Base-by-base conservation (phyloP, 495 filamentous ascomycete genomes). In the Tuber umbilicatum region DNA sequence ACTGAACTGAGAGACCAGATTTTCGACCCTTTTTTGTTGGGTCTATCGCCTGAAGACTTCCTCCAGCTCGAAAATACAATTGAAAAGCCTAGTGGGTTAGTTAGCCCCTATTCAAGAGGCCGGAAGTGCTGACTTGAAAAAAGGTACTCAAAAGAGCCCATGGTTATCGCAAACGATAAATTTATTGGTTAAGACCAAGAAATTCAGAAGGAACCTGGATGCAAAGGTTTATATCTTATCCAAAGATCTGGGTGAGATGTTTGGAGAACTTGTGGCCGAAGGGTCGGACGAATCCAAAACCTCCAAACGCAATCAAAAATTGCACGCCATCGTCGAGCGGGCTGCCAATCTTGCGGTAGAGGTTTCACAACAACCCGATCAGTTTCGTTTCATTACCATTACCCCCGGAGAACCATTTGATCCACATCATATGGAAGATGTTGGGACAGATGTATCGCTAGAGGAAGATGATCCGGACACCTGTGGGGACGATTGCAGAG, bases 101-200 rank as follows among this genome's bases (percentile, higher is more conserved):
- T 50, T 5, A 7, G 45, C 16, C 45, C 19, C 17, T n/a, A 23
- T 50, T 23, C 45, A 50, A 3, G 0, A n/a, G 19, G 19, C 21
- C 21, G 0, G 45, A 50, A 21, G 21, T n/a, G 45, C 45, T 50
- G 23, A 50, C 45, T 23, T 50, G 45, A 50, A n/a, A n/a, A 50
- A 50, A 50, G 45, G 21, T 50, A 2, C 1, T 7, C 17, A 50
- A 50, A 50, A 50, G 17, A 50, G 45, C 45, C 5, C 45, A 6
- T 50, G 45, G 45, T 50, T 50, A n/a, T 50, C 21, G 45, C 45
- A 50, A 50, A 76, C 75, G 19, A 31, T 70, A 12, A 38, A 27
- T 31, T 39, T 73, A 21, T 31, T 76, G 1, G 42, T 72, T 38
- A 70, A 39, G 37, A 43, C 45, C 0, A 19, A 64, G 7, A 39